Evolutionary conservation across 805 yeast species (phyloP), one percentile per base, ranked within the genome.

Genomic region (Metschnikowia bowlesiae): DNA sequence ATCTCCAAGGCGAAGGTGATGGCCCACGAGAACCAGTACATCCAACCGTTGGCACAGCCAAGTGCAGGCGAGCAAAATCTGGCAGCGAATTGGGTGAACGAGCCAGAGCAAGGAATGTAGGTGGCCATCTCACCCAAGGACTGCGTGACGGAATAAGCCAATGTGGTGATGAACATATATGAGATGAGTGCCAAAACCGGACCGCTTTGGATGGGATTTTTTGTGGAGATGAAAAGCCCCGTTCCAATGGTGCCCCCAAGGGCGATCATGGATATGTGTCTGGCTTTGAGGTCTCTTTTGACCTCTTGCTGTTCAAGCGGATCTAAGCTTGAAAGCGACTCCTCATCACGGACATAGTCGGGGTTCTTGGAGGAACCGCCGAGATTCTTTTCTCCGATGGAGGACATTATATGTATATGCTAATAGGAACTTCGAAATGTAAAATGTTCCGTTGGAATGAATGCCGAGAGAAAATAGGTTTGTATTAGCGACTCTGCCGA

Each of bases 101-200:
- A 83, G 49, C 83, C 83, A 5, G 84, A 71, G 39, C 83, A 79
- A 8, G 91, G 91, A 14, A 85, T 82, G 56, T 77, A 83, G 8
- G 90, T 85, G 46, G 90, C 89, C 91, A 86, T 84, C 66, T 86
- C 92, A 60, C 90, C 91, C 50, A 86, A 69, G 3, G 85, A 78
- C 62, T 85, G 90, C 18, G 87, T 81, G 46, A 85, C 87, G 11
- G 80, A 76, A 60, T 73, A 83, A 0, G 83, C 88, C 42, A 86
- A 61, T 1, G 85, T 64, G 35, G 85, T 88, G 76, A 85, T 83
- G 64, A 83, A 83, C 14, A 81, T 44, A 59, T 81, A 86, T 2
- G 88, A 78, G 44, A 86, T 81, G 29, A 86, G 66, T 4, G 87
- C 70, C 47, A 81, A 80, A 9, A 81, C 90, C 1, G 91, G 91